A percentile compares a stretch with the other conserved stretches of the same genome.
phyloP scores from a whole-genome alignment of 768 basidiomycete genomes.

The Lanmaoa rubissima region DNA sequence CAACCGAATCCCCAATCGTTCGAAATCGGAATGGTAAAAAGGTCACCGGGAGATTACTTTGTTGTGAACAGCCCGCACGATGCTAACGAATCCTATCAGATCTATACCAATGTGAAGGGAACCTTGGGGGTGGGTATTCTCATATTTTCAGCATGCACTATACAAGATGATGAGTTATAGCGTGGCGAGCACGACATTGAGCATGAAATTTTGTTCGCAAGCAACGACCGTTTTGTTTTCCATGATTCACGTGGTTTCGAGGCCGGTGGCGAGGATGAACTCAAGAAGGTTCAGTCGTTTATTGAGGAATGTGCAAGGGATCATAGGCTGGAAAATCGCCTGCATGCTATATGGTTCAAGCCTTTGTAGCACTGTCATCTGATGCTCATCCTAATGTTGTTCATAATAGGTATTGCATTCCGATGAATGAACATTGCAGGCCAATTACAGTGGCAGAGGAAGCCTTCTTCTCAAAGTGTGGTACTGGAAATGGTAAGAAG shows the following conservation, averaged over 20 bases:
- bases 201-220: slow-evolving; percentile 20
- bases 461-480: slow-evolving; percentile 29
- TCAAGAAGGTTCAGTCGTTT: slow-evolving; percentile 32
- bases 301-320: slow-evolving; percentile 23
- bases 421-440: slow-evolving; percentile 10
- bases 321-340: slow-evolving; percentile 18
- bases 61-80: not conserved
- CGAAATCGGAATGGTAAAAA: slow-evolving; percentile 15
- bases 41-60: slow-evolving; percentile 6
- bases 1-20: slow-evolving; percentile 33
- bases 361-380: not conserved
- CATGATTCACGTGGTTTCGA: slow-evolving; percentile 45
- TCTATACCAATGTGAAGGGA: not conserved
- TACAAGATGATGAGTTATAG: not conserved
- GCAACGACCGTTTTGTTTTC: slow-evolving; percentile 36
- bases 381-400: slow-evolving; percentile 4
- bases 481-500: slow-evolving; percentile 8
- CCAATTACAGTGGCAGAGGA: slow-evolving; percentile 28
- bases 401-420: slow-evolving; percentile 36
- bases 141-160: not conserved
- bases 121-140: not conserved
- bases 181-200: slow-evolving; percentile 9
- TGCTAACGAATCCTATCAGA: not conserved
- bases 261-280: slow-evolving; percentile 30
- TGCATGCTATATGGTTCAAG: slow-evolving; percentile 40